Conservation (phyloP, 2,329 filamentous ascomycete species). For the Xylaria sp. region DNA sequence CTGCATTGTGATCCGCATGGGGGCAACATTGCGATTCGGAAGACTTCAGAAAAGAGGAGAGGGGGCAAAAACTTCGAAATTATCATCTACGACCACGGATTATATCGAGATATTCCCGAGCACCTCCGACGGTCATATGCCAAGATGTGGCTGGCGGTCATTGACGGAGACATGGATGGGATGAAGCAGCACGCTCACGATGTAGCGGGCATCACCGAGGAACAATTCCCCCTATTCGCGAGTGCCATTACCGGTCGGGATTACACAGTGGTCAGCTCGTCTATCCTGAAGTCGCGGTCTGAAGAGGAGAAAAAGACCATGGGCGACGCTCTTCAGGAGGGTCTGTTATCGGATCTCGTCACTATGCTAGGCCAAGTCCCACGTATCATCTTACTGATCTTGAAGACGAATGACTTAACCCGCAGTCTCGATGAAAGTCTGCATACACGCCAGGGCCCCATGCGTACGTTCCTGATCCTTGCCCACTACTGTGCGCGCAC, state of each 20-base stretch:
- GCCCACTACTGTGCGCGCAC: constrained; percentile 75
- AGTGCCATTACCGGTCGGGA: constrained; percentile 96
- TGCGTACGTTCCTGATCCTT: constrained; percentile 74
- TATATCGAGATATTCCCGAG: constrained; percentile 91
- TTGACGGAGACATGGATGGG: constrained; percentile 83
- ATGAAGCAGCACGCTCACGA: constrained; percentile 93
- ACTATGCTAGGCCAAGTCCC: constrained; percentile 90
- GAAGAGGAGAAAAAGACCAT: constrained; percentile 87
- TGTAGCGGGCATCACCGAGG: constrained; percentile 87
- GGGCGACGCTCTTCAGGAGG: constrained; percentile 83
- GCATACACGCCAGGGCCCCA: constrained; percentile 75
- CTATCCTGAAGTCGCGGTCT: constrained; percentile 70
- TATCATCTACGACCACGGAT: constrained; percentile 94
- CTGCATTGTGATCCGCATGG: constrained; percentile 97
- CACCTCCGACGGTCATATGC: constrained; percentile 86
- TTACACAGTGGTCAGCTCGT: constrained; percentile 77
- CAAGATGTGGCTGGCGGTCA: constrained; percentile 96
- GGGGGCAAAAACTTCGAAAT: constrained; percentile 85
- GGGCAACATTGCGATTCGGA: constrained; percentile 92
- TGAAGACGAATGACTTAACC: constrained; percentile 98
- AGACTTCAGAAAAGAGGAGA: constrained; percentile 71
- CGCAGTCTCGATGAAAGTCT: constrained; percentile 92
- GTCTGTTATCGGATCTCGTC: constrained; percentile 88
- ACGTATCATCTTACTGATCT: constrained; percentile 89
- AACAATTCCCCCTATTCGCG: constrained; percentile 94